These are phyloP conservation scores for Metroxylon sagu DNA, from an alignment of 176 grass and related monocot genomes.

Conservation along the genomic window DNA sequence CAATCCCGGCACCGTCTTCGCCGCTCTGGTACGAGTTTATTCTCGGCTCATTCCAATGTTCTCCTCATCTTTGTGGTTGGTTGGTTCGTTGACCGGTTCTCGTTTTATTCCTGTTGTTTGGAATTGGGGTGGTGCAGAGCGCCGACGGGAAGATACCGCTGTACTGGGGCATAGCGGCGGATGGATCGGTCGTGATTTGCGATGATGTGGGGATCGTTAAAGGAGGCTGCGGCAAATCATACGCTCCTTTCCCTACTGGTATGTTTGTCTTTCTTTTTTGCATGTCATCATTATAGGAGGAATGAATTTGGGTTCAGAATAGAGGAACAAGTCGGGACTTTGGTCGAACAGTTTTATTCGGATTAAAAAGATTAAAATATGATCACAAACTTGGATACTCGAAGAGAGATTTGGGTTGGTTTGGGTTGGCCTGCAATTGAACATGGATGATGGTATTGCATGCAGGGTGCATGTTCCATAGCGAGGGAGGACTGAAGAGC, in stretches of 20 bases:
- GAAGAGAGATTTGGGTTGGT: too few relatives aligned
- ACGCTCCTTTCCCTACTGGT: slow-evolving; percentile 74
- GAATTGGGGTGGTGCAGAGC: slow-evolving; percentile 24
- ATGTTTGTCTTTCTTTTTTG: not conserved
- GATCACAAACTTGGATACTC: too few relatives aligned
- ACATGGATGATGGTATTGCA: not conserved
- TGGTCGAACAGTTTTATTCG: too few relatives aligned
- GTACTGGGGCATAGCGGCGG: slow-evolving; percentile 71
- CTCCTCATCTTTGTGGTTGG: too few relatives aligned
- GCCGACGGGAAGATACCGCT: slow-evolving; percentile 43
- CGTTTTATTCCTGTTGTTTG: too few relatives aligned
- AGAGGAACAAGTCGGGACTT: too few relatives aligned
- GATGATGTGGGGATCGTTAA: slow-evolving; percentile 59
- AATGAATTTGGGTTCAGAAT: too few relatives aligned
- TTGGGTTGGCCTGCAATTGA: too few relatives aligned
- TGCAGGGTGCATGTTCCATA: slow-evolving; percentile 92
- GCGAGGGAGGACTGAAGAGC: slow-evolving; percentile 85
- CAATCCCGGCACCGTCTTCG: slow-evolving; percentile 52
- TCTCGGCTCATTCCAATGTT: too few relatives aligned
- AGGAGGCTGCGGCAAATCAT: slow-evolving; percentile 58
- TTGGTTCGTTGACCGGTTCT: too few relatives aligned
- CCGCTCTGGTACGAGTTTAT: slow-evolving; percentile 32
- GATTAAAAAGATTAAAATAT: too few relatives aligned
- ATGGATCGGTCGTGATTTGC: slow-evolving; percentile 81
- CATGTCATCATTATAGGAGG: too few relatives aligned